Evolutionary conservation across 176 grass and related monocot genomes (phyloP), one percentile per base, ranked within the genome.

Genomic region (Aechmea fasciata): DNA sequence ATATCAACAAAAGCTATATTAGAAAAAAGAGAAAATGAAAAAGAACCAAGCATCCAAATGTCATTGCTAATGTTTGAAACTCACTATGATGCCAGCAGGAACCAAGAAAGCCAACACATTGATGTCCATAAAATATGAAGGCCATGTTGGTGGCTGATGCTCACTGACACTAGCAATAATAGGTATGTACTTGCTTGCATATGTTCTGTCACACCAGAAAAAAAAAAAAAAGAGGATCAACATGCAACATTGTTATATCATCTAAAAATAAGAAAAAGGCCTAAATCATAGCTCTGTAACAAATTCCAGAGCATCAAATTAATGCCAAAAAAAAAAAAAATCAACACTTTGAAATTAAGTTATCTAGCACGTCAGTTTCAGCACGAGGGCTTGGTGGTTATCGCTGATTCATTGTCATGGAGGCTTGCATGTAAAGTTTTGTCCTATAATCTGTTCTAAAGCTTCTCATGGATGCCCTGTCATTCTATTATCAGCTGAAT

Each of bases 71-170:
- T 54, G 17, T 76, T 63, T 29, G 68, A 19, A 71, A 52, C 95
- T 99, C 90, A 99, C 95, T 75, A 99, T 80, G 61, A 99, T 91
- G 59, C 95, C 95, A 69, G 95, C 90, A 69, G 95, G 95, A 85
- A 99, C 72, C 68, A 99, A 83, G 81, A 99, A 99, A 75, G 90
- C 90, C 64, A 99, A 79, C 70, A 90, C 87, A 76, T 99, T 99
- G 66, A 99, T 99, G 73, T 99, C 95, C 95, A 99, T 99, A 65
- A 99, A 99, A 84, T 99, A 99, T 54, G 95, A 99, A 52, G 95
- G 95, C 95, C 95, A 99, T 47, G 95, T 99, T 63, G 95, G 95
- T 3, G 95, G 95, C 80, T 99, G 95, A 87, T 99, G 95, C 79
- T 99, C 95, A 73, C 95, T 99, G 78, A 99, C 95, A 78, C 95